Conservation (phyloP, 495 filamentous ascomycete species). For the Hapsidospora chrysogenum region DNA sequence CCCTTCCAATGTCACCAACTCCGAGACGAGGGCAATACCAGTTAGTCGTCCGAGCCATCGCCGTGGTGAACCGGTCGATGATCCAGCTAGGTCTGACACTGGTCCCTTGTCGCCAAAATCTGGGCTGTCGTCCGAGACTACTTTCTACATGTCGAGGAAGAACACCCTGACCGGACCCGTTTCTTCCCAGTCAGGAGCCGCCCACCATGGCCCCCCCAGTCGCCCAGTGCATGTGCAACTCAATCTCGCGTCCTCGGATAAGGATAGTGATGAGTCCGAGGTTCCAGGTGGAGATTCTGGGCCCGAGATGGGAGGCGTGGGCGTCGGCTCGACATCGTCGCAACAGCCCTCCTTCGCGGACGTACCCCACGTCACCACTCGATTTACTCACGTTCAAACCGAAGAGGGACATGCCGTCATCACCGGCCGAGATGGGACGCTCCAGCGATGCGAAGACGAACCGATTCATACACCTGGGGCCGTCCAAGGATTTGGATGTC, state of each 20-base stretch:
- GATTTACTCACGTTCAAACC: conserved; percentile 68
- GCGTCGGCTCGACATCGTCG: not conserved
- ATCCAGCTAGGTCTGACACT: not conserved
- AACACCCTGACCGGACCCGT: conserved; percentile 11
- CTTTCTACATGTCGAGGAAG: conserved; percentile 6
- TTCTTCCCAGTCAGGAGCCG: conserved; percentile 14
- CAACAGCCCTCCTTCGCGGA: conserved; percentile 12
- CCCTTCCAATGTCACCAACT: conserved; percentile 6
- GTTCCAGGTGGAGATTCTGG: not conserved
- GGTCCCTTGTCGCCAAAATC: not conserved
- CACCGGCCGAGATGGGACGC: conserved; percentile 52
- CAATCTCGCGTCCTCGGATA: conserved; percentile 9
- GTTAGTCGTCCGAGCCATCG: not conserved
- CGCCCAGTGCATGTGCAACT: conserved; percentile 10
- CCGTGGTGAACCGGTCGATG: not conserved
- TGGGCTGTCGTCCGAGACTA: too few relatives aligned
- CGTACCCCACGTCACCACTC: conserved; percentile 35
- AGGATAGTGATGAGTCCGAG: conserved; percentile 16
- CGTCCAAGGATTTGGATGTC: conserved; percentile 69
- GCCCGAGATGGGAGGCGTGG: not conserved
- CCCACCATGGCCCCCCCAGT: conserved; percentile 8
- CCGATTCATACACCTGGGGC: conserved; percentile 86
- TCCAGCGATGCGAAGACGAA: conserved; percentile 81
- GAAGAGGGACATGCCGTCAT: conserved; percentile 75
- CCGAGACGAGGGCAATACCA: conserved; percentile 1